Percentiles rank a stretch among this genome's conserved stretches.
Conservation (phyloP, 2,329 filamentous ascomycete genomes). For the Bisporella sp. region DNA sequence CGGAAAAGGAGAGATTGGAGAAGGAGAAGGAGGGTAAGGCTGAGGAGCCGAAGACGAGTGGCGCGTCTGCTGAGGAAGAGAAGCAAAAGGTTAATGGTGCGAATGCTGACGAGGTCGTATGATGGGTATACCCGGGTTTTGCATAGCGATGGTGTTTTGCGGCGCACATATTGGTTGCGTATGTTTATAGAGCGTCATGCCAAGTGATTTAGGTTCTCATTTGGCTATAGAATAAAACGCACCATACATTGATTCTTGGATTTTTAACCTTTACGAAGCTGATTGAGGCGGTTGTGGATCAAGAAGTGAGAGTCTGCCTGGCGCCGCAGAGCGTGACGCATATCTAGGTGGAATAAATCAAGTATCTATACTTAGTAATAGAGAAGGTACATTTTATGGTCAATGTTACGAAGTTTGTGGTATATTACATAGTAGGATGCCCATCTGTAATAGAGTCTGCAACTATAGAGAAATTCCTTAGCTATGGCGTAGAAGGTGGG, state of each 20-base stretch:
- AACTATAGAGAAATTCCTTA: too few species aligned
- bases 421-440: constrained; percentile 2
- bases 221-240: too few species aligned
- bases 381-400: constrained; percentile 5
- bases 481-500: too few species aligned
- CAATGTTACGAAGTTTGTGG: constrained; percentile 6
- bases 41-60: not conserved
- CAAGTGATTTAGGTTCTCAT: too few species aligned
- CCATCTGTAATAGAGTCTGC: too few species aligned
- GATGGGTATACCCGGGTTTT: not conserved
- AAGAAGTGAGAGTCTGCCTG: too few species aligned
- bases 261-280: too few species aligned
- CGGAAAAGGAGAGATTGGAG: constrained; percentile 4
- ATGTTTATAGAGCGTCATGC: not conserved
- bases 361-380: constrained; percentile 7
- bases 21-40: constrained; percentile 1
- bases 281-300: too few species aligned
- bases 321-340: too few species aligned
- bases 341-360: constrained; percentile 1
- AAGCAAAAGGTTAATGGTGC: constrained; percentile 1
- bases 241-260: too few species aligned
- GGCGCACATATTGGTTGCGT: not conserved
- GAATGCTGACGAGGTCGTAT: not conserved
- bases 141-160: too few species aligned
- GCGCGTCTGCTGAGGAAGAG: not conserved